Evolutionary conservation across 495 filamentous ascomycete genomes (phyloP), one percentile per base, ranked within the genome.

Genomic region (Glarea lozoyensis): DNA sequence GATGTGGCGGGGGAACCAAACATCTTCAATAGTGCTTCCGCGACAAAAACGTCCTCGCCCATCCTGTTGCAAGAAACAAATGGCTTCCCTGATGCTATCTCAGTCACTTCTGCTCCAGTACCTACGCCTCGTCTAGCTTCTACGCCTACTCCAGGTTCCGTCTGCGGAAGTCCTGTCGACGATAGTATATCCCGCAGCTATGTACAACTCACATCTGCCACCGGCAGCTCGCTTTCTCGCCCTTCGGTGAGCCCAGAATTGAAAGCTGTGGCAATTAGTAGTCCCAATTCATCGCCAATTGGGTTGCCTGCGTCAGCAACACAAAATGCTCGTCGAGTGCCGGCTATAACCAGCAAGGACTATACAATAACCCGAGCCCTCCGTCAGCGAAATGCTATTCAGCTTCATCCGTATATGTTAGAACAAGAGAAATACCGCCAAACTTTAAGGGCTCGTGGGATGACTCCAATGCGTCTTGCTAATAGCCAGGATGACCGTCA

Each of bases 321-420:
- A 6, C 5, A 19, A 9, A 16, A 37, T 11, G 6, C 11, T 6
- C 6, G 12, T 34, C n/a, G 6, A 16, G 22, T 35, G 7, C 15
- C 5, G 15, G 15, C 9, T 6, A 15, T 6, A 11, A 15, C 6
- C 10, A 10, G 5, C 15, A 6, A 11, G 6, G 32, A 15, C n/a
- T 21, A 22, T 17, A 12, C 15, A 21, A 18, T 53, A 13, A 62
- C 60, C 45, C 62, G 70, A 13, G 73, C 65, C 20, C 59, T 89
- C 12, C 70, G 84, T 21, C 72, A 81, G 18, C 69, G 84, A 41
- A 86, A 84, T 42, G 75, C 82, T 2, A 86, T 86, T 23, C 84
- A 89, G 53, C 59, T 86, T 38, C 81, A 85, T 49, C 84, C 84
- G 0, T 88, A 86, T 55, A 57, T 74, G 1, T 52, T 83, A 4